These are phyloP conservation scores for Triadica sebifera DNA, from an alignment of 345 rosid genomes.

Conservation along the genomic window DNA sequence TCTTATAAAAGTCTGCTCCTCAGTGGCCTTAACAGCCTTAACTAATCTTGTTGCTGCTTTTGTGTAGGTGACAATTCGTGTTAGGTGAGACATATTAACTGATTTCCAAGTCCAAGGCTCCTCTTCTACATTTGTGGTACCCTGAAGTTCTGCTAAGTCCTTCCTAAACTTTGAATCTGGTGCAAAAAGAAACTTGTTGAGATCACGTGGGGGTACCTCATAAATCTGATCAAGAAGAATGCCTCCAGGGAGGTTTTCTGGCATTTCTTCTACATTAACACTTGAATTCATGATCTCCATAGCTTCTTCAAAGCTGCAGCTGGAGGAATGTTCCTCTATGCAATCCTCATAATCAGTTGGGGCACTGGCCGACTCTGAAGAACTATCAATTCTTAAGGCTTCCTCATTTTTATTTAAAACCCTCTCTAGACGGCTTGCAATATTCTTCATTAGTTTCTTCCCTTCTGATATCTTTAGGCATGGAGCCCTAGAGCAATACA, in stretches of 20 bases:
- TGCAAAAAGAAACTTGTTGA: constrained; percentile 65
- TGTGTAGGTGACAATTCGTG: constrained; percentile 52
- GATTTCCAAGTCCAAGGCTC: constrained; percentile 66
- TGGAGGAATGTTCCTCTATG: constrained; percentile 40
- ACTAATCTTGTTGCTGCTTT: constrained; percentile 72
- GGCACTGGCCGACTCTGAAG: constrained; percentile 39
- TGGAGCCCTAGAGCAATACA: constrained; percentile 37
- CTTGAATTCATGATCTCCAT: constrained; percentile 49
- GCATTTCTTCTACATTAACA: constrained; percentile 48
- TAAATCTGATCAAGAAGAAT: constrained; percentile 63
- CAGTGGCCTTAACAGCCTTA: constrained; percentile 75
- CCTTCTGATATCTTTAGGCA: constrained; percentile 49
- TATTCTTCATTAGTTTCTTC: constrained; percentile 54
- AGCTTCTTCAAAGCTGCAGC: constrained; percentile 64
- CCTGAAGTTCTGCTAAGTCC: constrained; percentile 67
- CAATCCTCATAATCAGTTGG: constrained; percentile 65
- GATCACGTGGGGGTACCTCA: constrained; percentile 37
- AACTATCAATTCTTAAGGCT: constrained; percentile 36
- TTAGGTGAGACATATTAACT: constrained; percentile 40
- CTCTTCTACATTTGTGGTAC: constrained; percentile 60
- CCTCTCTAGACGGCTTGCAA: constrained; percentile 52
- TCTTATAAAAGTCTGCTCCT: constrained; percentile 66
- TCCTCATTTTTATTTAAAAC: constrained; percentile 59
- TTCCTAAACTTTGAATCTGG: constrained; percentile 66
- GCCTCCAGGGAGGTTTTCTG: constrained; percentile 71